Evolutionary conservation across 768 basidiomycete genomes (phyloP).

Genomic region (Mycena galopus): DNA sequence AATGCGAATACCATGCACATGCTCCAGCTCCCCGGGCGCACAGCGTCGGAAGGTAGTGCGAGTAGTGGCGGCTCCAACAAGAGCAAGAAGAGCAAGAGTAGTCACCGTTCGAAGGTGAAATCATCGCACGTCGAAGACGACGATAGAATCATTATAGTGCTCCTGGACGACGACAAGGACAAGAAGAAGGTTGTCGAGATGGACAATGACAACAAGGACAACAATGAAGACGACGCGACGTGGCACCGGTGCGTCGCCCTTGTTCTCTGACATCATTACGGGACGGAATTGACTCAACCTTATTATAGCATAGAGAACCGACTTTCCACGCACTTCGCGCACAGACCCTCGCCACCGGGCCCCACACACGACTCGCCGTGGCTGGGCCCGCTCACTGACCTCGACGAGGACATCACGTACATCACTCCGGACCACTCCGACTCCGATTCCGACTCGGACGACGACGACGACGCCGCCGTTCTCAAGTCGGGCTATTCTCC

Average conservation of each 20-base stretch:
- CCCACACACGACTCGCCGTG: constrained; percentile 24
- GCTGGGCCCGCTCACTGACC: constrained; percentile 21
- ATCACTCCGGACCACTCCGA: constrained; percentile 22
- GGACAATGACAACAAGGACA: constrained; percentile 20
- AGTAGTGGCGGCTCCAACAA: constrained; percentile 25
- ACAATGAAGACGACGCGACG: constrained; percentile 12
- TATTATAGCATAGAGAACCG: neutral
- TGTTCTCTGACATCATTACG: neutral
- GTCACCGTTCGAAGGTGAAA: neutral
- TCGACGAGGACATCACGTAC: constrained; percentile 30
- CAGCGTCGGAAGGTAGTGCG: constrained; percentile 31
- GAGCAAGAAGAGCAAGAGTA: constrained; percentile 18
- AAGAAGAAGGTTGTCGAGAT: neutral
- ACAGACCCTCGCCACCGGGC: constrained; percentile 8
- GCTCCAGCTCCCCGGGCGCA: constrained; percentile 23
- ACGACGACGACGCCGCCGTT: constrained; percentile 11
- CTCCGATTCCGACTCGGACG: constrained; percentile 9
- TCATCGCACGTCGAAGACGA: neutral
- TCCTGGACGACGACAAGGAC: constrained; percentile 29
- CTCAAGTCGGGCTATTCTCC: no score
- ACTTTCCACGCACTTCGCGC: constrained; percentile 16
- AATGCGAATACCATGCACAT: neutral
- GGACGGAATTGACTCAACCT: no score
- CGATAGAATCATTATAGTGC: constrained; percentile 32
- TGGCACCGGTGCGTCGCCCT: constrained; percentile 30